phyloP scores from a whole-genome alignment of 306 rosid species.

The Rosa chinensis region DNA sequence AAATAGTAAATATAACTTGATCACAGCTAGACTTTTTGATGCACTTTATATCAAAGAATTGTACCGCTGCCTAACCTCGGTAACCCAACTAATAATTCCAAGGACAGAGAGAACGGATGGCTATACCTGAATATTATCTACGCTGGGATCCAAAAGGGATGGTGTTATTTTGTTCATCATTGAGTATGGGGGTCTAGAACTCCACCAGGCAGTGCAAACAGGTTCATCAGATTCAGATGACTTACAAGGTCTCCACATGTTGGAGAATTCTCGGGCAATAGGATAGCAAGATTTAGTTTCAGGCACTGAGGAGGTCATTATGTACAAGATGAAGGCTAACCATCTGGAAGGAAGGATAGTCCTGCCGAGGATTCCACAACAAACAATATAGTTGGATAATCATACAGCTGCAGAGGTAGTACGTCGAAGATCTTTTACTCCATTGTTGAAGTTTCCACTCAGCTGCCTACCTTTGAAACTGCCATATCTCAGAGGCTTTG shows the following conservation, averaged over 20 bases:
- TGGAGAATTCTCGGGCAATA: conserved; percentile 32
- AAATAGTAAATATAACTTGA: conserved; percentile 26
- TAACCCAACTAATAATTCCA: conserved; percentile 36
- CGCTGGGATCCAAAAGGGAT: conserved; percentile 38
- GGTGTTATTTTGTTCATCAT: conserved; percentile 31
- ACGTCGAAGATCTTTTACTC: conserved; percentile 66
- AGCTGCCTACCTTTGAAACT: conserved; percentile 74
- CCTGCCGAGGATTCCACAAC: conserved; percentile 20
- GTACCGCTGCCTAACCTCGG: conserved; percentile 48
- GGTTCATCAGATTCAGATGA: conserved; percentile 27
- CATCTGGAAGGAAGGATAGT: conserved; percentile 17
- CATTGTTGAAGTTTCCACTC: conserved; percentile 68
- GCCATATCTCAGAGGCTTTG: conserved; percentile 68
- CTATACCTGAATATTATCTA: conserved; percentile 44
- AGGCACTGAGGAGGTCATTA: conserved; percentile 36
- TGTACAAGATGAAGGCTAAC: conserved; percentile 45
- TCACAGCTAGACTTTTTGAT: conserved; percentile 37
- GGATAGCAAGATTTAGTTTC: conserved; percentile 22
- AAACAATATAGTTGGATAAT: conserved; percentile 25
- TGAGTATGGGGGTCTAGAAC: conserved; percentile 39
- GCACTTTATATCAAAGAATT: conserved; percentile 54
- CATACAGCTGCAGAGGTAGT: conserved; percentile 76
- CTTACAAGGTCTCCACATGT: conserved; percentile 39
- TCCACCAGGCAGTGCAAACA: conserved; percentile 18
- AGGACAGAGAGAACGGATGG: conserved; percentile 24